Base-by-base conservation (phyloP, 2,329 filamentous ascomycete species). In the Nannizziopsis arthrosporioides region DNA sequence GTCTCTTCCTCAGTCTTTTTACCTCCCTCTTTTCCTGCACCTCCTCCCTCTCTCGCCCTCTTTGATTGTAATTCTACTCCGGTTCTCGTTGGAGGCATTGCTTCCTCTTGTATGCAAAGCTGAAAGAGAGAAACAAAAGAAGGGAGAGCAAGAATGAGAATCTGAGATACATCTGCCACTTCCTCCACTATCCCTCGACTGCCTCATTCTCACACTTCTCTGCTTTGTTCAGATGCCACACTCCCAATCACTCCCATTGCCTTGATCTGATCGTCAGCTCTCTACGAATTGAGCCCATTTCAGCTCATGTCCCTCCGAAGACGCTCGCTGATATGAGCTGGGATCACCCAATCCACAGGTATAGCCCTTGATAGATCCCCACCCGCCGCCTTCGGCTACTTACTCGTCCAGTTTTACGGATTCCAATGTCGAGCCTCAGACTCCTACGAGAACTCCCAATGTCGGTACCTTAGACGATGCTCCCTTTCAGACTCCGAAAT, bases 281-380 rank as follows among this genome's bases (percentile, higher is more conserved):
- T 27, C 22, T 27, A 3, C 3, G 22, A 27, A 4, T 27, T 3
- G 22, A 14, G 4, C 8, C 36, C n/a, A 2, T 39, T 6, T 27
- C 40, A 5, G 59, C 66, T 56, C 57, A 66, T 68, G 64, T 61
- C 65, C 62, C 63, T 61, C 59, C 56, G 59, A 59, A 37, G 10
- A 27, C n/a, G 55, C 59, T 56, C 61, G 65, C 64, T 66, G 66
- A 64, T 64, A 69, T 69, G 67, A 69, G 62, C 68, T 69, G 65
- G 65, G 67, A 69, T 65, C 62, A 65, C 51, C 66, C 67, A 57
- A 62, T 68, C 58, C 65, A 69, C 61, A 69, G 67, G 67, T 69
- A 64, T 63, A 65, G 58, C n/a, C 19, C 46, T 44, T 38, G 10
- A 41, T 47, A 37, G 40, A 5, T 36, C 35, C 42, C 17, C 30